Base-by-base conservation (phyloP, 805 yeast species). In the Ascoidea tarda region DNA sequence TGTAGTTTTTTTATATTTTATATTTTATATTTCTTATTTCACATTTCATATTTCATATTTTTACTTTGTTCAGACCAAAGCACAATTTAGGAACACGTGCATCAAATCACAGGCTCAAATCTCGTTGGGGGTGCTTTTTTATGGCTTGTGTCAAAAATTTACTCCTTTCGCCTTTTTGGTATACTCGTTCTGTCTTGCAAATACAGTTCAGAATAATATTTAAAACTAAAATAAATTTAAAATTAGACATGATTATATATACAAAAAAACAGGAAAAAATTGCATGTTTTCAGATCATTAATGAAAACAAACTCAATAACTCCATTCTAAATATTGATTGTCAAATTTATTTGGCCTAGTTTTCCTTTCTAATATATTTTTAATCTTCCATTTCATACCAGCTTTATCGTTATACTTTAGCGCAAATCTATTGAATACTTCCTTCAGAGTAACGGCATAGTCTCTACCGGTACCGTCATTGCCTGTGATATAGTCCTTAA, bases 401-500 rank as follows among this genome's bases (percentile, higher is more conserved):
- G 69, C 66, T 65, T 79, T 81, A 57, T 74, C 68, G 54, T 71
- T 68, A 58, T 76, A 76, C 54, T 69, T 66, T 46, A 61, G 61
- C 49, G 69, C 66, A 65, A 91, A 90, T 64, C 81, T 79, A 54
- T 77, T 75, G 56, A 82, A 55, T 5, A 86, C 84, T 59, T 86
- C 95, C 49, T 69, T 66, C 55, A 77, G 81, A 1, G 91, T 81
- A 16, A 82, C 84, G 63, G 84, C 80, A 64, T 75, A 81, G 47
- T 82, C 74, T 61, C 86, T 75, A 57, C 76, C 73, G n/a, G 79
- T 68, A 31, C 79, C 80, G 63, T 80, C 87, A 53, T 75, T 74
- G 16, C 95, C 95, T 33, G 79, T 78, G 52, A 90, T 78, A 65
- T 76, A 87, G 50, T 71, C 70, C 60, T 75, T 76, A 53, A 91